phyloP scores from a whole-genome alignment of 1,284 basidiomycete genomes.

The Cutaneotrichosporon sp. region DNA sequence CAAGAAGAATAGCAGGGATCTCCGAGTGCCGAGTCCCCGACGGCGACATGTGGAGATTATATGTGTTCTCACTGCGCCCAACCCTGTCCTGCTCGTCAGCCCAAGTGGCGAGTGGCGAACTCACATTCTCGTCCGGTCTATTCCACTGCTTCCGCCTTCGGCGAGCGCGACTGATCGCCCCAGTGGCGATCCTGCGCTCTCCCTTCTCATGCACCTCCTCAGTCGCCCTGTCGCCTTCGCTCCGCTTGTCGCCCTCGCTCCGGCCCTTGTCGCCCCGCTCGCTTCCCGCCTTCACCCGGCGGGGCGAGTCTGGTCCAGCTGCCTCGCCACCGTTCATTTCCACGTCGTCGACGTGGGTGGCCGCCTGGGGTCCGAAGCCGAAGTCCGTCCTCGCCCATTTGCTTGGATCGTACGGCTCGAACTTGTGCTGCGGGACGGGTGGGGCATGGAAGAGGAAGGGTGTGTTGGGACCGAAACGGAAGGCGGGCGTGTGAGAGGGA shows the following conservation, averaged over 20 bases:
- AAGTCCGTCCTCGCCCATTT: constrained; percentile 33
- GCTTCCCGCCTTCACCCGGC: background rate
- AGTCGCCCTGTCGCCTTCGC: constrained; percentile 1
- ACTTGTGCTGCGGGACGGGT: constrained; percentile 18
- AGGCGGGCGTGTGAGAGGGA: constrained; percentile 1
- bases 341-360: constrained; percentile 26
- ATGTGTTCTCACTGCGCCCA: constrained; percentile 29
- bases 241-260: background rate
- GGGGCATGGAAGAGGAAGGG: constrained; percentile 33
- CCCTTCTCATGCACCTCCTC: constrained; percentile 13
- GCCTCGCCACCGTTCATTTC: constrained; percentile 20
- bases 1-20: constrained; percentile 60
- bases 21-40: constrained; percentile 44
- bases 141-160: constrained; percentile 57
- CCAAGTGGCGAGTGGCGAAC: background rate
- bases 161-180: constrained; percentile 65
- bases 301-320: background rate
- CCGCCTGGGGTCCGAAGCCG: constrained; percentile 14
- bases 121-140: constrained; percentile 28
- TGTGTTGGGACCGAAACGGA: constrained; percentile 26
- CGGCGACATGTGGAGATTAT: constrained; percentile 40
- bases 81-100: background rate
- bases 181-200: constrained; percentile 52
- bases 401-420: constrained; percentile 33
- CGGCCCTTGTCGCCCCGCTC: too few relatives aligned